Conservation (phyloP, 1,284 basidiomycete species). For the Ganoderma sinense region DNA sequence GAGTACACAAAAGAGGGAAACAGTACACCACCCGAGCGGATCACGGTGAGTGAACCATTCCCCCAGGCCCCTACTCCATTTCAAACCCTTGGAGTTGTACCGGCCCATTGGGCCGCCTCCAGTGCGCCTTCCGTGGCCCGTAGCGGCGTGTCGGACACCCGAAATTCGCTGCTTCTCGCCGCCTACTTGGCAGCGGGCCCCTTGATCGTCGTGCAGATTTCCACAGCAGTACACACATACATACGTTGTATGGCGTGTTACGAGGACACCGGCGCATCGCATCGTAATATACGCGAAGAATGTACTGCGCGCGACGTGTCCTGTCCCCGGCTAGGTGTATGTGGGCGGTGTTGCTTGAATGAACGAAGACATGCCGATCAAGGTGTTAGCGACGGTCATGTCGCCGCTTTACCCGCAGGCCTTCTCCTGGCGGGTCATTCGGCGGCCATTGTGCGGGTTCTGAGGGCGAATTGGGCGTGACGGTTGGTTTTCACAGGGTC, state of each 20-base stretch:
- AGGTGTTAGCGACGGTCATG: background rate
- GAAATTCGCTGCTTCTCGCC: background rate
- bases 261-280: background rate
- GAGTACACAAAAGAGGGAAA: background rate
- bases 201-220: background rate
- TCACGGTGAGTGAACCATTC: background rate
- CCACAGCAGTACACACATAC: background rate
- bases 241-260: background rate
- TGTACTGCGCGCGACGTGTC: background rate
- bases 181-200: background rate
- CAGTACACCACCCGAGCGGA: background rate
- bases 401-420: background rate
- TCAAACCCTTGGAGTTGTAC: background rate
- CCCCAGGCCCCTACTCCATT: background rate
- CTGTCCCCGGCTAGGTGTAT: background rate
- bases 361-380: background rate
- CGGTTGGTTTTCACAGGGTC: background rate
- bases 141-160: background rate
- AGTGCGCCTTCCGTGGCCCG: background rate
- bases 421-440: background rate
- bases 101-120: background rate
- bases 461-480: background rate
- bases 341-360: background rate
- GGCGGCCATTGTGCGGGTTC: slow-evolving; percentile 2
- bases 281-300: background rate